Conservation (phyloP, 2,329 filamentous ascomycete genomes). For the Penicillium sp. region DNA sequence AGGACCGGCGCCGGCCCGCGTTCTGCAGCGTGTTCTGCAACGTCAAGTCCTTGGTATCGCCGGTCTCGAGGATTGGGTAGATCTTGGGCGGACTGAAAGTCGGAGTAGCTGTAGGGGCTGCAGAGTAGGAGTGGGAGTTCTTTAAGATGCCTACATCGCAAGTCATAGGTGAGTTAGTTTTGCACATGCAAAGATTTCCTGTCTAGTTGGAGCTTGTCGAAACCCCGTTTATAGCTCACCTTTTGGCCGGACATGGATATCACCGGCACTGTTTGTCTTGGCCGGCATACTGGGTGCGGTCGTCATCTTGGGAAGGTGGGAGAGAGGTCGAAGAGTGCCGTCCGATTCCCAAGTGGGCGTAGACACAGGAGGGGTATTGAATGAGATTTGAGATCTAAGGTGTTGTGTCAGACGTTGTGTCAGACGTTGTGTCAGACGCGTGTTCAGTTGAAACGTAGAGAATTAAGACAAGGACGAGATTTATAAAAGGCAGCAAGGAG, state of each 20-base stretch:
- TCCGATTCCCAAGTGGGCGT: slow-evolving; percentile 19
- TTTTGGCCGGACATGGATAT: slow-evolving; percentile 38
- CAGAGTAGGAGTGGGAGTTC: slow-evolving; percentile 65
- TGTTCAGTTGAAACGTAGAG: slow-evolving; percentile 6
- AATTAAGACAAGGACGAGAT: not conserved
- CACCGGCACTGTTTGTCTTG: slow-evolving; percentile 32
- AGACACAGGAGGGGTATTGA: slow-evolving; percentile 10
- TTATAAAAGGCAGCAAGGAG: not conserved
- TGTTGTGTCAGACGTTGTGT: not conserved
- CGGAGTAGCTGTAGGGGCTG: slow-evolving; percentile 46
- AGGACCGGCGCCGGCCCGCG: slow-evolving; percentile 80
- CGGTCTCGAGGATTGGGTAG: slow-evolving; percentile 43
- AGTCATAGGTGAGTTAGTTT: not conserved
- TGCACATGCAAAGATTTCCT: not conserved
- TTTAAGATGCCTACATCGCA: slow-evolving; percentile 74
- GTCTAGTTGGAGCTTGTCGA: not conserved
- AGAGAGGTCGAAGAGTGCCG: slow-evolving; percentile 5
- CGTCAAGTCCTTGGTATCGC: slow-evolving; percentile 74
- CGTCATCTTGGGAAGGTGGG: slow-evolving; percentile 15
- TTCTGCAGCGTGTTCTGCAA: slow-evolving; percentile 93
- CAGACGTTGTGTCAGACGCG: slow-evolving; percentile 10
- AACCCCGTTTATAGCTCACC: slow-evolving; percentile 27
- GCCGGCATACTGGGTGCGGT: slow-evolving; percentile 24
- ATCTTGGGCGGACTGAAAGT: slow-evolving; percentile 30
- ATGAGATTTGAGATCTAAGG: not conserved